Conservation (phyloP, 2,329 filamentous ascomycete species). For the Calonectria pseudoturangicola region DNA sequence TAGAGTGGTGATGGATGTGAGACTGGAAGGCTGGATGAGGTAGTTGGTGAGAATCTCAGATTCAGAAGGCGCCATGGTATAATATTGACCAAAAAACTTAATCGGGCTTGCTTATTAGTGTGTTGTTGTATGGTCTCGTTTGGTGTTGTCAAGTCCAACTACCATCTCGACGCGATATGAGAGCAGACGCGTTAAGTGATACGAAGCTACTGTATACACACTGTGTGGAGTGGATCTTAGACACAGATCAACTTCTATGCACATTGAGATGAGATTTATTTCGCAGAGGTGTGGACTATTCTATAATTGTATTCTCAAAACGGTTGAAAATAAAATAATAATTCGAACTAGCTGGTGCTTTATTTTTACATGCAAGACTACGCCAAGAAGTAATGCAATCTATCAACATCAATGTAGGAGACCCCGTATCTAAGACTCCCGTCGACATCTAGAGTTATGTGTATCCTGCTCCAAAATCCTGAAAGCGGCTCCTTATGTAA, state of each 20-base stretch:
- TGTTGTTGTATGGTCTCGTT: not conserved
- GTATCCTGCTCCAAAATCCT: too few species aligned
- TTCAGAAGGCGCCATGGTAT: conserved; percentile 82
- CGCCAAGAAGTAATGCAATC: not conserved
- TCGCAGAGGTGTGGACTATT: not conserved
- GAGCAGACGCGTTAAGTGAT: conserved; percentile 50
- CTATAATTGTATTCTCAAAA: not conserved
- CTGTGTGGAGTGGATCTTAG: conserved; percentile 17
- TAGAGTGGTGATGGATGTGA: conserved; percentile 83
- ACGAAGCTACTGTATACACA: conserved; percentile 32
- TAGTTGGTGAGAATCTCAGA: conserved; percentile 85
- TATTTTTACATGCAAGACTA: too few species aligned
- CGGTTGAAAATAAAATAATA: not conserved
- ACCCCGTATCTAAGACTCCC: too few species aligned
- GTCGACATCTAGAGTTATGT: too few species aligned
- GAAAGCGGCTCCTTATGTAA: too few species aligned
- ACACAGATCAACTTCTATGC: too few species aligned
- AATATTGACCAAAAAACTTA: not conserved
- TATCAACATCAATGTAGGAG: too few species aligned
- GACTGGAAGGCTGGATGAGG: conserved; percentile 83
- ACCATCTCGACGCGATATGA: conserved; percentile 43
- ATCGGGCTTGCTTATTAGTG: not conserved
- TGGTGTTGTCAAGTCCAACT: conserved; percentile 14
- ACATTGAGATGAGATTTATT: not conserved
- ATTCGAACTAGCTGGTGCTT: not conserved